Evolutionary conservation across 169 alveolate species (phyloP), one percentile per base, ranked within the genome.

Genomic region (Ophryocystis elektroscirrha): DNA sequence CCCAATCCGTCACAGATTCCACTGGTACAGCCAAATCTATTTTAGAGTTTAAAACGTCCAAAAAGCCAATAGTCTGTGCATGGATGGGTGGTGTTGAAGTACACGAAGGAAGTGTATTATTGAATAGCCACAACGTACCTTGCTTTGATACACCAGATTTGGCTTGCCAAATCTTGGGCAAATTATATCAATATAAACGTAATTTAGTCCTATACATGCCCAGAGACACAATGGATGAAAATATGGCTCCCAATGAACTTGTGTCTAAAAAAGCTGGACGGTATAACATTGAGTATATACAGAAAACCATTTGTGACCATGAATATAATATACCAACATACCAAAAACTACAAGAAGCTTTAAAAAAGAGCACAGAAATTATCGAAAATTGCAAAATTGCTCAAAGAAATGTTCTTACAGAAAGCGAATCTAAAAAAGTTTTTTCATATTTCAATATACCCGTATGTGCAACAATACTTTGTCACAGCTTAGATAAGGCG

Each of bases 131-230:
- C 20, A 62, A 63, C 43, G 56, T 74, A 29, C 75, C 75, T 5
- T 61, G 67, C 26, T 70, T 59, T 29, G 67, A 63, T 19, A 59
- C 58, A 29, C 83, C 83, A n/a, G 53, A 50, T 41, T 41, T 60
- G 19, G 51, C 23, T 23, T 54, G 66, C 12, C 29, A 54, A 15
- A 71, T 71, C 62, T 60, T 74, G 50, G 84, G 84, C 20, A 80
- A 78, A 6, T 67, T 61, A 48, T 53, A 71, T 5, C 53, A 67
- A 29, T 52, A 20, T 32, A 42, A 22, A 2, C 49, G 9, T 18
- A 12, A 12, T 12, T 18, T 29, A 24, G 22, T 0, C 19, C 12
- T 47, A 32, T n/a, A 42, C n/a, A n/a, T 12, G n/a, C 49, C n/a
- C 26, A 42, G n/a, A 18, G 20, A 7, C 0, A 19, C 3, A 36